Base-by-base conservation (phyloP, 1,284 basidiomycete species). In the Xerocomus minutiporus region DNA sequence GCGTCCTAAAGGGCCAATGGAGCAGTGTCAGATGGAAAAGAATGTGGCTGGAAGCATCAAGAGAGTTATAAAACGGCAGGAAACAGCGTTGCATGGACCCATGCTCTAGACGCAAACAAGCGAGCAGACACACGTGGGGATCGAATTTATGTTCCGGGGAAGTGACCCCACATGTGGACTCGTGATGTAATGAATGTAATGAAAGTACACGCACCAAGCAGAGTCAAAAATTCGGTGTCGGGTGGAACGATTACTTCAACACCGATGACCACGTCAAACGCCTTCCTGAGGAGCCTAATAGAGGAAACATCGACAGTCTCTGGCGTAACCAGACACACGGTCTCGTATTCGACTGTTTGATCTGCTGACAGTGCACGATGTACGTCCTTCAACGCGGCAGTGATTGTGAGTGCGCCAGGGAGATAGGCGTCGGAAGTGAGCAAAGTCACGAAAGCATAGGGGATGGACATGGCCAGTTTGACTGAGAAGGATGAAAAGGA, bases 321-420 rank as follows among this genome's bases (percentile, higher is more conserved):
- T 48, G 96, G 94, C 5, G 95, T 96, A 58, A 96, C 91, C 44
- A 99, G 76, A 71, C 93, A 97, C 57, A 94, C 84, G n/a, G 88
- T 89, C 62, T 94, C 81, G 65, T 91, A 95, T 46, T 78, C 71
- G 57, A 85, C 75, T 59, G 88, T 78, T 41, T 83, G 82, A 26
- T 72, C 69, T 43, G 29, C 8, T 29, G 29, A 29, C 8, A 9
- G 29, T 29, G 66, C 64, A 25, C 81, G 79, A 65, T 94, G 91
- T 20, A 94, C 71, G 54, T 93, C 89, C 53, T 79, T 81, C 59
- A 97, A 79, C 36, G 93, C 90, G 52, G 89, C 88, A 35, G 85
- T 88, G 59, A 93, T 76, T 52, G 91, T 84, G 58, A 98, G 85
- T 20, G 91, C 93, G 51, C 96, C 96, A 36, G 93, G 92, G 43